Percentiles rank a stretch among this genome's conserved stretches.
Evolutionary conservation across 805 yeast species (phyloP).

Genomic region (Limtongia smithiae): DNA sequence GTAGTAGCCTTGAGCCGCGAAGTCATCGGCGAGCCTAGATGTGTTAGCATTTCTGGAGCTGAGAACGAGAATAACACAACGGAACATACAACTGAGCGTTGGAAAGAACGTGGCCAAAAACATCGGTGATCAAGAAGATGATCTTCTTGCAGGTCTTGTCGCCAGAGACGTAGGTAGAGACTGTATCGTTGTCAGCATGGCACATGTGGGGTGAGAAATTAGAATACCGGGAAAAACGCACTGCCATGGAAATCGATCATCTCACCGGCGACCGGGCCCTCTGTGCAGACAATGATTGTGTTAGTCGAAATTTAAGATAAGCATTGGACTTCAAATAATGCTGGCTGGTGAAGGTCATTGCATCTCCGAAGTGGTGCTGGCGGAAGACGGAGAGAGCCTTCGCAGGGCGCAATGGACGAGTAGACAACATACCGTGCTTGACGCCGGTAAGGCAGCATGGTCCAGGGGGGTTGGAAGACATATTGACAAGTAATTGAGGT

Average conservation of each 20-base stretch:
- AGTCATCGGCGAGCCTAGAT: constrained; percentile 41
- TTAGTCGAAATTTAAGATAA: no score
- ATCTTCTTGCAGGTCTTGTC: constrained; percentile 47
- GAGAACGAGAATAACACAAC: neutral
- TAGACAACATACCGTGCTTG: constrained; percentile 24
- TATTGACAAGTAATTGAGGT: constrained; percentile 3
- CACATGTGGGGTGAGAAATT: neutral
- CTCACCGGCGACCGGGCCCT: constrained; percentile 25
- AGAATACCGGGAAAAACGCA: constrained; percentile 2
- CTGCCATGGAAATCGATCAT: constrained; percentile 29
- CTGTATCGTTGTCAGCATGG: constrained; percentile 1
- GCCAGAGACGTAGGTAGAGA: constrained; percentile 51
- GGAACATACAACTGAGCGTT: constrained; percentile 48
- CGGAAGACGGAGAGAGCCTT: neutral
- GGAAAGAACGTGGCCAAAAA: constrained; percentile 57
- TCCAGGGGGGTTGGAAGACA: constrained; percentile 28
- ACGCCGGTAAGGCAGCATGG: constrained; percentile 29
- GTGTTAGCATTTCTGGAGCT: neutral
- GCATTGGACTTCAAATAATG: no score
- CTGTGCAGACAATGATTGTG: no score
- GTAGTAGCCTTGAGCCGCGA: constrained; percentile 59
- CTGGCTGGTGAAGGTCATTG: neutral
- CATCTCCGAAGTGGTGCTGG: neutral
- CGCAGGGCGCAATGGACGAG: neutral
- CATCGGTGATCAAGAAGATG: constrained; percentile 61